Evolutionary conservation across 495 filamentous ascomycete species (phyloP).

Genomic region (Penicillium subrubescens): DNA sequence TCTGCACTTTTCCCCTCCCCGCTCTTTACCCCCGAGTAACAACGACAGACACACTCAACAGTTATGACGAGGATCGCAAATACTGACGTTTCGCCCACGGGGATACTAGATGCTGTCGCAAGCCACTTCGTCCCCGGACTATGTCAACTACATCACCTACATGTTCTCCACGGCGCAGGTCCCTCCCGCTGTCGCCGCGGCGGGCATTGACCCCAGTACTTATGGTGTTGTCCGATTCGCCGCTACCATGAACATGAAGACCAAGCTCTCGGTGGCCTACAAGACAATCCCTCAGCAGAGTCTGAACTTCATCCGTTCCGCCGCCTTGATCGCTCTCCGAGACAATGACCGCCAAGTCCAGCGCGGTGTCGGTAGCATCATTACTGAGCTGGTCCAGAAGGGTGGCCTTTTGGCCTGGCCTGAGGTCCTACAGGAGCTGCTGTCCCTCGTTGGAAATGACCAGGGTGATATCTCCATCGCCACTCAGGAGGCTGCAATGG

Average conservation of each 20-base stretch:
- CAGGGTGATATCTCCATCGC: conserved; percentile 63
- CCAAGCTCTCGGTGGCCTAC: conserved; percentile 74
- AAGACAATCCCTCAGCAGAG: conserved; percentile 70
- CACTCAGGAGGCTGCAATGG: conserved; percentile 91
- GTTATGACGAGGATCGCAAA: background rate
- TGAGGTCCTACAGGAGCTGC: conserved; percentile 78
- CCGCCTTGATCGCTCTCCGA: conserved; percentile 74
- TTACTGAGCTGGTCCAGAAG: conserved; percentile 87
- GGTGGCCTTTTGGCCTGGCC: conserved; percentile 92
- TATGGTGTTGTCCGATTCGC: conserved; percentile 80
- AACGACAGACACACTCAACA: background rate
- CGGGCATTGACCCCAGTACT: conserved; percentile 57
- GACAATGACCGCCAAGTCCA: conserved; percentile 83
- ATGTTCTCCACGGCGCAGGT: conserved; percentile 73
- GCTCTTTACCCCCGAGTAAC: conserved; percentile 3
- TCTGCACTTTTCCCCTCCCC: conserved; percentile 1
- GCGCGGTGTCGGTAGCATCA: conserved; percentile 86
- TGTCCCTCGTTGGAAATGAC: conserved; percentile 74
- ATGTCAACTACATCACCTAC: conserved; percentile 95
- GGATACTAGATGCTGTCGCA: conserved; percentile 81
- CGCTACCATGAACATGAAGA: conserved; percentile 93
- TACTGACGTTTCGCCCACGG: conserved; percentile 2
- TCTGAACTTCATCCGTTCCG: conserved; percentile 73
- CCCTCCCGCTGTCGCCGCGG: conserved; percentile 54
- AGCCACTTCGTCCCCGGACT: conserved; percentile 87